phyloP scores from a whole-genome alignment of 176 grass and related monocot species.

The Oryza coarctata region DNA sequence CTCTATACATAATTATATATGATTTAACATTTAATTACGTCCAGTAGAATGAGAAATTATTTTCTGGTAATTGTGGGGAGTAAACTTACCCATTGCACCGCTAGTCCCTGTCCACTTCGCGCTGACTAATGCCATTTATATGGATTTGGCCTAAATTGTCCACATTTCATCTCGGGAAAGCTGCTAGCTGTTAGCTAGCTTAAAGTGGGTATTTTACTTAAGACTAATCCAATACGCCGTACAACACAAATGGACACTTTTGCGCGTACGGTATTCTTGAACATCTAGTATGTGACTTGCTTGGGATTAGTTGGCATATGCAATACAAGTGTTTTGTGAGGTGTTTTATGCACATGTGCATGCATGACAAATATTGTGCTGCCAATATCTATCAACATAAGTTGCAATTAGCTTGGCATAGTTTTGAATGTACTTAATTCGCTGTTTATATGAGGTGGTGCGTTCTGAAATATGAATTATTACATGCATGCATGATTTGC shows the following conservation, averaged over 20 bases:
- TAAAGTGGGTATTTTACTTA: not conserved
- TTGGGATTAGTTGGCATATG: not conserved
- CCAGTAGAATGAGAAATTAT: not conserved
- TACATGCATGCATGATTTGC: not conserved
- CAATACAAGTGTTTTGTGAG: not conserved
- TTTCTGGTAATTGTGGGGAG: not conserved
- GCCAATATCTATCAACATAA: not conserved
- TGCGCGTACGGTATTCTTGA: not conserved
- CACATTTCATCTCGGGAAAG: not conserved
- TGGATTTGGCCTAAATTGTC: not conserved
- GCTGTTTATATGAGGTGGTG: not conserved
- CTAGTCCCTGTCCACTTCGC: too few relatives aligned
- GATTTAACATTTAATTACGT: not conserved
- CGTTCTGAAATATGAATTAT: not conserved
- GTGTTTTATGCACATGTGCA: not conserved
- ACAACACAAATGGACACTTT: not conserved
- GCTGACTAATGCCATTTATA: not conserved
- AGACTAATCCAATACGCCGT: not conserved
- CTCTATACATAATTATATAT: not conserved
- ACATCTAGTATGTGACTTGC: not conserved
- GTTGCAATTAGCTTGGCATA: not conserved
- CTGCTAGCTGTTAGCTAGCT: not conserved
- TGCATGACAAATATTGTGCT: not conserved
- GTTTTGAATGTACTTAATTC: not conserved
- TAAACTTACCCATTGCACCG: not conserved